phyloP scores from a whole-genome alignment of 768 basidiomycete species.

The Brasilioporus rufonigricans region DNA sequence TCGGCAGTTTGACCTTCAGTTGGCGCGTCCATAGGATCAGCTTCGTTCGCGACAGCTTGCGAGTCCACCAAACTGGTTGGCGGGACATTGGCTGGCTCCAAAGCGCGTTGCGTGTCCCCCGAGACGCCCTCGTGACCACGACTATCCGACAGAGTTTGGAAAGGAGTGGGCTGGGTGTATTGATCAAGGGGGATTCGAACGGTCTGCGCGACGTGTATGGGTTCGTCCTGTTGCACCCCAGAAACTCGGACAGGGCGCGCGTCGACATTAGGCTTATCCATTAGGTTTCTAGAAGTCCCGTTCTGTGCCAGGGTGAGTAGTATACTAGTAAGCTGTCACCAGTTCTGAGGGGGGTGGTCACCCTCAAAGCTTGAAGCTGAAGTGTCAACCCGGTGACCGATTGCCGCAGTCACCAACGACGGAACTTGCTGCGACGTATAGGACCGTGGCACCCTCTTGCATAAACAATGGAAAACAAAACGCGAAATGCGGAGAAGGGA shows the following conservation, averaged over 20 bases:
- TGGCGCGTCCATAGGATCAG: background rate
- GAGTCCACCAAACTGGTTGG: background rate
- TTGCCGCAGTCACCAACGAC: too few relatives aligned
- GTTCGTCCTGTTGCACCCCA: conserved; percentile 5
- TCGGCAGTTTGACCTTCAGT: background rate
- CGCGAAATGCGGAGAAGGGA: background rate
- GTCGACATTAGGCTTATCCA: conserved; percentile 17
- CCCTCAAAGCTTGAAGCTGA: too few relatives aligned
- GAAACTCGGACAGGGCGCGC: background rate
- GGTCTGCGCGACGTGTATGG: conserved; percentile 7
- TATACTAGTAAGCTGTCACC: background rate
- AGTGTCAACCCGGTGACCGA: too few relatives aligned
- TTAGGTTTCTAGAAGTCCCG: conserved; percentile 3
- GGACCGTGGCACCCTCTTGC: too few relatives aligned
- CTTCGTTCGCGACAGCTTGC: conserved; percentile 3
- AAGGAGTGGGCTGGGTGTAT: conserved; percentile 5
- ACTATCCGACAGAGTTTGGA: background rate
- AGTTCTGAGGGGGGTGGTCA: background rate
- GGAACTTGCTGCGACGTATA: too few relatives aligned
- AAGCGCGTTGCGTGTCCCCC: background rate
- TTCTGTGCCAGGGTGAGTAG: background rate
- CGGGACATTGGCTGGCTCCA: background rate
- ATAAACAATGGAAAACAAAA: background rate
- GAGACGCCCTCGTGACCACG: background rate
- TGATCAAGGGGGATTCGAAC: conserved; percentile 1